Conservation (phyloP, 1,284 basidiomycete genomes). For the Agroathelia rolfsii region DNA sequence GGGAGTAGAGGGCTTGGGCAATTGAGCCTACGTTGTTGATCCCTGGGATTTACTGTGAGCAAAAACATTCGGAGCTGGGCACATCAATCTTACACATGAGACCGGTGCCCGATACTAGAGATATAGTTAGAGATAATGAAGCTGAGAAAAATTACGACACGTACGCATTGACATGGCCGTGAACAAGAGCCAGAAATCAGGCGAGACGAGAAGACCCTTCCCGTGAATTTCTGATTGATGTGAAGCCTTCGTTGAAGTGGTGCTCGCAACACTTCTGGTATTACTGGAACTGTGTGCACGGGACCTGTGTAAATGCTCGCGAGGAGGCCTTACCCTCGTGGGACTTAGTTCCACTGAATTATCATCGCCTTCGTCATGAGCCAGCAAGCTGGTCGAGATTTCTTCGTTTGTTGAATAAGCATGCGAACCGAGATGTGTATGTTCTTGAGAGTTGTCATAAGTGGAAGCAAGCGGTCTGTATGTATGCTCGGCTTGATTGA, state of each 20-base stretch:
- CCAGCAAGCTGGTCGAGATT: too few relatives aligned
- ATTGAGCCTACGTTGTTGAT: constrained; percentile 97
- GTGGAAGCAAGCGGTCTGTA: too few relatives aligned
- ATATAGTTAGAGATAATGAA: constrained; percentile 6
- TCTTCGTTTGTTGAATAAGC: too few relatives aligned
- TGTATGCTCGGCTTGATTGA: constrained; percentile 12
- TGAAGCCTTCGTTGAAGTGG: too few relatives aligned
- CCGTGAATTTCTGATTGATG: constrained; percentile 51
- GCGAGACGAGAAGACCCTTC: constrained; percentile 30
- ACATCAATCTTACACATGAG: constrained; percentile 63
- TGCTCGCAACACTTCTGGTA: too few relatives aligned
- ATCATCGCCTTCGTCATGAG: constrained; percentile 13
- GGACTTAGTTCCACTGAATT: constrained; percentile 11
- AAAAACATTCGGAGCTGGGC: not conserved
- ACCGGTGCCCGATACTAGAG: constrained; percentile 76
- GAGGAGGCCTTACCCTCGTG: not conserved
- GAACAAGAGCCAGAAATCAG: constrained; percentile 74
- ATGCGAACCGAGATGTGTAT: too few relatives aligned
- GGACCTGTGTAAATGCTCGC: constrained; percentile 9
- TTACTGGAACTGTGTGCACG: too few relatives aligned
- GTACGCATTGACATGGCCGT: constrained; percentile 57
- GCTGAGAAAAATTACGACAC: constrained; percentile 19
- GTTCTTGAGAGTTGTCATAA: too few relatives aligned
- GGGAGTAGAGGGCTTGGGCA: constrained; percentile 73
- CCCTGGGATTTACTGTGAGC: too few relatives aligned